Evolutionary conservation across 2,329 filamentous ascomycete species (phyloP).

Genomic region (Pyrenophora seminiperda): DNA sequence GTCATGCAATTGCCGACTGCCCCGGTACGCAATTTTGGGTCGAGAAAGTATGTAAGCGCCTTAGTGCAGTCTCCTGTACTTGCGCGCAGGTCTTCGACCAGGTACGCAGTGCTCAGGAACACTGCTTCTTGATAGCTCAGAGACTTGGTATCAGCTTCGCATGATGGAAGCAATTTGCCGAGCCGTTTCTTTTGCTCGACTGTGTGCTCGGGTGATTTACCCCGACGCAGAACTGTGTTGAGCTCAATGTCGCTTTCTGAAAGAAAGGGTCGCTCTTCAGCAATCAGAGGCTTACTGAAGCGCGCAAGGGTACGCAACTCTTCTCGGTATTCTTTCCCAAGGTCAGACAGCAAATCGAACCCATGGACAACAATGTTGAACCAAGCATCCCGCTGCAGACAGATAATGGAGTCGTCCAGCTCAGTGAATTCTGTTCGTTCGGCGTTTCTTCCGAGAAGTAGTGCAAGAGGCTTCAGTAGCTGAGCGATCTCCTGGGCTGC

Average conservation of each 20-base stretch:
- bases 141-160: constrained; percentile 76
- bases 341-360: constrained; percentile 75
- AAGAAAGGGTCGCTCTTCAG: constrained; percentile 86
- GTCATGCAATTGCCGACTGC: constrained; percentile 67
- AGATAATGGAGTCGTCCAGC: constrained; percentile 59
- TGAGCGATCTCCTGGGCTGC: constrained; percentile 87
- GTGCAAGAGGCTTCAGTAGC: constrained; percentile 82
- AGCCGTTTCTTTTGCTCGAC: constrained; percentile 81
- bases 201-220: constrained; percentile 79
- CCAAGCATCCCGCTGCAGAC: constrained; percentile 88
- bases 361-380: constrained; percentile 97
- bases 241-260: constrained; percentile 96
- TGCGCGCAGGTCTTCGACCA: constrained; percentile 87
- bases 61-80: constrained; percentile 88
- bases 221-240: constrained; percentile 88
- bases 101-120: constrained; percentile 86
- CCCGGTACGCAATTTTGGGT: constrained; percentile 74
- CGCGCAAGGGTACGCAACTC: constrained; percentile 85
- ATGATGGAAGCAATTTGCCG: constrained; percentile 72
- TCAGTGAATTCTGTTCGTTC: constrained; percentile 64
- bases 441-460: constrained; percentile 69
- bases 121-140: constrained; percentile 89
- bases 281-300: constrained; percentile 83
- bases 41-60: constrained; percentile 89
- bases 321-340: constrained; percentile 72